These are phyloP conservation scores for Picochlorum sp. DNA, from an alignment of 139 green algal species.

Conservation along the genomic window DNA sequence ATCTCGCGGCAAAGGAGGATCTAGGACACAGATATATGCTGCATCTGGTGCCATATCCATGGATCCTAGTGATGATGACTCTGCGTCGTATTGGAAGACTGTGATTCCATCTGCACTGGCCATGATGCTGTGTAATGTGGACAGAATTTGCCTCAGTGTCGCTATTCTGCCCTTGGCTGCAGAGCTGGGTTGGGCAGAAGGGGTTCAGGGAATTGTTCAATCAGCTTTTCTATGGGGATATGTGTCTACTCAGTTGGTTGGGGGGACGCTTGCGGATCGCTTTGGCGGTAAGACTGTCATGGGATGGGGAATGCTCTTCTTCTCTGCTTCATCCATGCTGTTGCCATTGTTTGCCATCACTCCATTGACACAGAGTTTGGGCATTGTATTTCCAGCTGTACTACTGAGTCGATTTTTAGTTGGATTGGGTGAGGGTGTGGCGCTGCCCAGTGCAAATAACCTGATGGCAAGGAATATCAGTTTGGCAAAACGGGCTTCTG, in stretches of 20 bases:
- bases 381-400: slow-evolving; percentile 53
- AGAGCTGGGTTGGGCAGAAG: slow-evolving; percentile 75
- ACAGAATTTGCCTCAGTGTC: slow-evolving; percentile 88
- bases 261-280: slow-evolving; percentile 75
- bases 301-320: slow-evolving; percentile 65
- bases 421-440: slow-evolving; percentile 87
- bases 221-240: slow-evolving; percentile 93
- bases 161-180: slow-evolving; percentile 84
- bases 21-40: no score
- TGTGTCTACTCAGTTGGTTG: slow-evolving; percentile 76
- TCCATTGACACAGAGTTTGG: slow-evolving; percentile 21
- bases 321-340: slow-evolving; percentile 68
- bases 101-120: slow-evolving; percentile 60
- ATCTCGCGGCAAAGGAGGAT: no score
- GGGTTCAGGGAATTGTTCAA: slow-evolving; percentile 75
- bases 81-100: slow-evolving; percentile 10
- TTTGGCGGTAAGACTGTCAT: slow-evolving; percentile 78
- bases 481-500: slow-evolving; percentile 36
- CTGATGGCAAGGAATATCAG: slow-evolving; percentile 65
- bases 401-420: slow-evolving; percentile 54
- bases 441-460: slow-evolving; percentile 89
- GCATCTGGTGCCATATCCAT: no score
- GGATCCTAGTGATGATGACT: not conserved
- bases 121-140: slow-evolving; percentile 94
- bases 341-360: slow-evolving; percentile 51